Evolutionary conservation across 1,139 yeast genomes (phyloP).

Genomic region (Suzukiozyma palmioleophila): DNA sequence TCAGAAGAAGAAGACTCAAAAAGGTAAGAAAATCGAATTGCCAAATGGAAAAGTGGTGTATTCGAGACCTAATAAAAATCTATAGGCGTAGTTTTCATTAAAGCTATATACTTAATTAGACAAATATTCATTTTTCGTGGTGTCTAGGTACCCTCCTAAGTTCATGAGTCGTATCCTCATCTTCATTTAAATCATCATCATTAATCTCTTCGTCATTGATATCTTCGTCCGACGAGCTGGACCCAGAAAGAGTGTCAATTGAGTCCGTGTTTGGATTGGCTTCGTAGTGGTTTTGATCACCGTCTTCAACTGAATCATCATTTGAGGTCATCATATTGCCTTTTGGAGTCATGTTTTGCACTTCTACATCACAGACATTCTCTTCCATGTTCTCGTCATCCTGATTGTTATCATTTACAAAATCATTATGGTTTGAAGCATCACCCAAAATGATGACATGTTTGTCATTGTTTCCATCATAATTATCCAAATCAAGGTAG

Average conservation of each 20-base stretch:
- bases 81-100: slow-evolving; percentile 12
- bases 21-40: slow-evolving; percentile 45
- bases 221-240: slow-evolving; percentile 34
- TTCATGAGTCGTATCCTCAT: slow-evolving; percentile 20
- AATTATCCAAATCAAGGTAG: slow-evolving; percentile 30
- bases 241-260: slow-evolving; percentile 35
- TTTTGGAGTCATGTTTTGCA: slow-evolving; percentile 18
- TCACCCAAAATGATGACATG: slow-evolving; percentile 32
- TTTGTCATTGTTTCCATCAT: slow-evolving; percentile 17
- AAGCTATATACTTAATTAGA: slow-evolving; percentile 7
- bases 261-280: slow-evolving; percentile 22
- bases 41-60: slow-evolving; percentile 62
- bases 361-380: slow-evolving; percentile 11
- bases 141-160: slow-evolving; percentile 41
- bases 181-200: slow-evolving; percentile 12
- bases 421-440: slow-evolving; percentile 30
- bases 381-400: slow-evolving; percentile 13
- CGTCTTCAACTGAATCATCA: slow-evolving; percentile 24
- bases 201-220: slow-evolving; percentile 6
- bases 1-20: slow-evolving; percentile 28
- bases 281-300: slow-evolving; percentile 10
- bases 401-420: slow-evolving; percentile 22
- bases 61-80: slow-evolving; percentile 30
- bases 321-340: slow-evolving; percentile 10
- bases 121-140: slow-evolving; percentile 18